Percentiles rank a stretch among this genome's conserved stretches.
Evolutionary conservation across 164 flowering plant species (phyloP).

Genomic region (Vitis rupestris): DNA sequence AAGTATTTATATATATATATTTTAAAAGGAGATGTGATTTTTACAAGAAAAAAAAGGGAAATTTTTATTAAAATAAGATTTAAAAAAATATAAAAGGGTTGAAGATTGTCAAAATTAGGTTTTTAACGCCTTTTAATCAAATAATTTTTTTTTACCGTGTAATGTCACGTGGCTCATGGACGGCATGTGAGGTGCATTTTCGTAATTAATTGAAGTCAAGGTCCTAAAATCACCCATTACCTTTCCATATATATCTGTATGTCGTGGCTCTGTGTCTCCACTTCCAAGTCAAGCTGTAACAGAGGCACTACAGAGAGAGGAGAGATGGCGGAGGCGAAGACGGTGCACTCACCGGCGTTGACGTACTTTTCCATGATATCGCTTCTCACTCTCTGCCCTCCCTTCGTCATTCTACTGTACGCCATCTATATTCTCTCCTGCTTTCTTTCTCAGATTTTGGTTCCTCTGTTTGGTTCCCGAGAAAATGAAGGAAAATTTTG

Average conservation of each 20-base stretch:
- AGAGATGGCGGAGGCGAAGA: constrained; percentile 52
- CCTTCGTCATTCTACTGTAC: constrained; percentile 91
- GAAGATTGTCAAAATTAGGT: too few relatives aligned
- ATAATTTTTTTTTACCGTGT: too few relatives aligned
- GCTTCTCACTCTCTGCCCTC: constrained; percentile 87
- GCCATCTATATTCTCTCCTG: constrained; percentile 11
- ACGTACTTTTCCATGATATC: constrained; percentile 82
- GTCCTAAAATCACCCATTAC: neutral
- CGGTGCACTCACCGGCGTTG: constrained; percentile 76
- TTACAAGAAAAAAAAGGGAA: too few relatives aligned
- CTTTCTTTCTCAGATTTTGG: neutral
- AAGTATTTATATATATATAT: too few relatives aligned
- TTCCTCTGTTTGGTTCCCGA: neutral
- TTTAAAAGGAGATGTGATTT: too few relatives aligned
- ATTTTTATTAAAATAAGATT: too few relatives aligned
- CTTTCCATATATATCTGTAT: too few relatives aligned
- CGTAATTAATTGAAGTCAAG: constrained; percentile 10
- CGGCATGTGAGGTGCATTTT: neutral
- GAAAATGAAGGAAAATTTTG: neutral
- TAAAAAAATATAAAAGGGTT: too few relatives aligned
- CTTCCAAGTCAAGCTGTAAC: too few relatives aligned
- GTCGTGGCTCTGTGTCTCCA: too few relatives aligned
- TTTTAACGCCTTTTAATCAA: too few relatives aligned
- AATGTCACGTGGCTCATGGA: too few relatives aligned
- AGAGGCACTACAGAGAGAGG: constrained; percentile 8